Conservation (phyloP, 208 protist genomes). For the Trypanosoma scelopori region DNA sequence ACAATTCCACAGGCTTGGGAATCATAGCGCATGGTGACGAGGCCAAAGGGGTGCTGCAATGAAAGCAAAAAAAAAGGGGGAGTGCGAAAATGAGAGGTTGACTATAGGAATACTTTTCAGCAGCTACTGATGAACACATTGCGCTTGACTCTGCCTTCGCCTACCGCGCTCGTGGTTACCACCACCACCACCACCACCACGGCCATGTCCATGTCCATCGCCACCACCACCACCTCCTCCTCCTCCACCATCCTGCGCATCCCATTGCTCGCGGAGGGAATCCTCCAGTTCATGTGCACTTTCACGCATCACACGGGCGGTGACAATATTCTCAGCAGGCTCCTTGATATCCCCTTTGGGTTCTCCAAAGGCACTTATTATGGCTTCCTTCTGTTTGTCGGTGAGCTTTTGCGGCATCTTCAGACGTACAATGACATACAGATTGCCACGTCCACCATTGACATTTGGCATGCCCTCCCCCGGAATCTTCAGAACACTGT, state of each 20-base stretch:
- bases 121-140: constrained; percentile 74
- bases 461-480: constrained; percentile 86
- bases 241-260: constrained; percentile 45
- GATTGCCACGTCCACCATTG: constrained; percentile 69
- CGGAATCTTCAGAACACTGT: constrained; percentile 75
- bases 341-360: constrained; percentile 35
- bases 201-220: constrained; percentile 37
- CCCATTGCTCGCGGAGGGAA: constrained; percentile 71
- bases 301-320: constrained; percentile 76
- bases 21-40: no score
- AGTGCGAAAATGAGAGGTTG: neutral
- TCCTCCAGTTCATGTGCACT: constrained; percentile 73
- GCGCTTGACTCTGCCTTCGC: constrained; percentile 42
- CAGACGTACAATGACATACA: constrained; percentile 81
- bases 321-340: constrained; percentile 64
- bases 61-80: neutral
- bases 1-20: no score
- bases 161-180: constrained; percentile 30
- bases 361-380: constrained; percentile 69
- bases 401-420: constrained; percentile 83
- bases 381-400: constrained; percentile 51
- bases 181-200: constrained; percentile 21
- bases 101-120: neutral
- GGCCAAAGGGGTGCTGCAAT: neutral
- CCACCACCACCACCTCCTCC: constrained; percentile 13